Evolutionary conservation across 2,329 filamentous ascomycete species (phyloP).

Genomic region (Byssoonygena ceratinophila): DNA sequence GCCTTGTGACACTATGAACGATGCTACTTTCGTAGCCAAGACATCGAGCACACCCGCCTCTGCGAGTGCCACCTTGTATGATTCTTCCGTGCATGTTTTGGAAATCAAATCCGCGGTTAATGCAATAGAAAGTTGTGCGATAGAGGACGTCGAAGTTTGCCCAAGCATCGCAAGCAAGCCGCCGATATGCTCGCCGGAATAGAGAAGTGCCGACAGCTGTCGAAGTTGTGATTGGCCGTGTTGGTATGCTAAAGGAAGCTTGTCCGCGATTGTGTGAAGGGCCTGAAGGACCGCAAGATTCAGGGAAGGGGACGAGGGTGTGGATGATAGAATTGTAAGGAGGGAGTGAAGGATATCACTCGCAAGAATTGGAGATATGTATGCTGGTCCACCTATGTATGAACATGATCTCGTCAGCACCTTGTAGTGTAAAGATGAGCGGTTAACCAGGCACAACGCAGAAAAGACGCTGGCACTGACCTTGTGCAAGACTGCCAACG

Average conservation of each 20-base stretch:
- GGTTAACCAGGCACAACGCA: neutral
- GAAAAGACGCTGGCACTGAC: slow-evolving; percentile 41
- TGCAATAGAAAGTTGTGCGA: slow-evolving; percentile 42
- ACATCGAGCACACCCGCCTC: slow-evolving; percentile 66
- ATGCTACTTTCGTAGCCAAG: slow-evolving; percentile 62
- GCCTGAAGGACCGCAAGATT: slow-evolving; percentile 63
- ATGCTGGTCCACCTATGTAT: slow-evolving; percentile 61
- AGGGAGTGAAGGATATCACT: slow-evolving; percentile 59
- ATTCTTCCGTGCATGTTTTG: slow-evolving; percentile 58
- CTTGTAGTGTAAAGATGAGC: neutral
- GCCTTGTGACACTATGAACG: slow-evolving; percentile 57
- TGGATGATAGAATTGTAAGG: slow-evolving; percentile 57
- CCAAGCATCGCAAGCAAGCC: slow-evolving; percentile 57
- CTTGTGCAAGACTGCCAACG: slow-evolving; percentile 73
- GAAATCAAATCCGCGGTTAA: slow-evolving; percentile 41
- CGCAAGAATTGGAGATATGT: slow-evolving; percentile 62
- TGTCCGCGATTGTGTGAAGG: slow-evolving; percentile 60
- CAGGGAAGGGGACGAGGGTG: slow-evolving; percentile 53
- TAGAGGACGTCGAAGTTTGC: slow-evolving; percentile 44
- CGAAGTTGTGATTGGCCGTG: slow-evolving; percentile 39
- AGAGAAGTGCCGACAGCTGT: slow-evolving; percentile 53
- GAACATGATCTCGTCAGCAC: neutral
- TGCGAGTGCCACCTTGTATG: slow-evolving; percentile 60
- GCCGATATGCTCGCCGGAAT: slow-evolving; percentile 50
- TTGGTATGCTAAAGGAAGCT: slow-evolving; percentile 47